Conservation (phyloP, 2,329 filamentous ascomycete species). For the Trichoderma sp. region DNA sequence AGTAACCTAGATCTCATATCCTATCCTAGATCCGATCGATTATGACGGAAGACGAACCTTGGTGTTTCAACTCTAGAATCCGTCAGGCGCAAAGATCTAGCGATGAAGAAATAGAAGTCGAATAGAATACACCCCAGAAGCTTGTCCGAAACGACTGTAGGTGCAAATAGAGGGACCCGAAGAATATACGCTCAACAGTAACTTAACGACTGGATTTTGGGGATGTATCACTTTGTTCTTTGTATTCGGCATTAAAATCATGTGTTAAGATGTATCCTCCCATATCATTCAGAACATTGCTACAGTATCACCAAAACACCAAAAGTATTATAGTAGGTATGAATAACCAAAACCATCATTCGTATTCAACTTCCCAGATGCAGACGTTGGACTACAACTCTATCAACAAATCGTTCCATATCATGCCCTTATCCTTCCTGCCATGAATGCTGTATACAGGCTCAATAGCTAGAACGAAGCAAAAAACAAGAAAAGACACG, state of each 20-base stretch:
- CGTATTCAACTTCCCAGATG: background rate
- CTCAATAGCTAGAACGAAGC: background rate
- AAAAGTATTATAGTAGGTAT: background rate
- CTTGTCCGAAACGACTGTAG: background rate
- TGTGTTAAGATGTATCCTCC: background rate
- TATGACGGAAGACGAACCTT: background rate
- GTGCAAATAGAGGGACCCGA: background rate
- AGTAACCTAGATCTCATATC: background rate
- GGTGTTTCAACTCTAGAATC: no score
- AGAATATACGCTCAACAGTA: background rate
- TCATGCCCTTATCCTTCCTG: background rate
- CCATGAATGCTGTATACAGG: background rate
- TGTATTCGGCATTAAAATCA: background rate
- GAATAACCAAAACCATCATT: background rate
- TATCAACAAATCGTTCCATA: background rate
- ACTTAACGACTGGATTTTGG: background rate
- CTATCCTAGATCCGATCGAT: background rate
- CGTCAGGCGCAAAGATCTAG: no score
- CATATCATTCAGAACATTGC: background rate
- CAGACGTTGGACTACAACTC: background rate
- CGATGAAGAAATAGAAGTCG: background rate
- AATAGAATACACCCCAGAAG: background rate
- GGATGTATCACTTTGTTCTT: no score
- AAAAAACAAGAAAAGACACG: background rate
- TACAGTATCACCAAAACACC: background rate